Base-by-base conservation (phyloP, 225 moss, liverwort and hornwort species). In the Bryoerythrophyllum caledonicum region DNA sequence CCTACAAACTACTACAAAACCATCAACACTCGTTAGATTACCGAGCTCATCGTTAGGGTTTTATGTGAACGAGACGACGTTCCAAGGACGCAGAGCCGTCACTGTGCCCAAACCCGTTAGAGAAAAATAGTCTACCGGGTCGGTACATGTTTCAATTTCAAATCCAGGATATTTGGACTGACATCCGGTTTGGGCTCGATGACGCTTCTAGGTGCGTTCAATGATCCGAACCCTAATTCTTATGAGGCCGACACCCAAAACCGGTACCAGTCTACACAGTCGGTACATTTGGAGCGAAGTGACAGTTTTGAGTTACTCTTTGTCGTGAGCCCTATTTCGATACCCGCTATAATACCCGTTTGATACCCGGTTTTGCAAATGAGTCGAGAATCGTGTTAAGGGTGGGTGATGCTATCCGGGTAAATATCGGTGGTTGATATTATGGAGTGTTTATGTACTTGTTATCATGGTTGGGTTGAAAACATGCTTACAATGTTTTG, bases 91-190 rank as follows among this genome's bases (percentile, higher is more conserved):
- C 34, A 64, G 26, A 44, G 9, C 26, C 26, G 65, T 65, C 7
- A 65, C 9, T 16, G 8, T 0, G 3, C 26, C 65, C 8, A 1
- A 8, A 16, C 15, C 65, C 25, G 15, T 14, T 27, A 5, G 6
- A 2, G 9, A 2, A 7, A 28, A 24, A 5, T 14, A 11, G 0
- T 65, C 1, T 43, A 43, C 63, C 10, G 4, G 0, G 2, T 0
- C 1, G 3, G 0, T n/a, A 62, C 20, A 61, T 4, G 1, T 34
- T 0, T 4, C 0, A 4, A 0, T 37, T 1, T 0, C 0, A 35
- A 62, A n/a, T 62, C n/a, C n/a, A 37, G 2, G 1, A 0, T 0
- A 1, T 1, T 0, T 6, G 1, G 0, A 21, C 6, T 5, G 2
- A 38, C 13, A 3, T 2, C 21, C 12, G 38, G 4, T 38, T 38